Conservation (phyloP, 768 basidiomycete species). For the Phylloporus rhodoxanthus region DNA sequence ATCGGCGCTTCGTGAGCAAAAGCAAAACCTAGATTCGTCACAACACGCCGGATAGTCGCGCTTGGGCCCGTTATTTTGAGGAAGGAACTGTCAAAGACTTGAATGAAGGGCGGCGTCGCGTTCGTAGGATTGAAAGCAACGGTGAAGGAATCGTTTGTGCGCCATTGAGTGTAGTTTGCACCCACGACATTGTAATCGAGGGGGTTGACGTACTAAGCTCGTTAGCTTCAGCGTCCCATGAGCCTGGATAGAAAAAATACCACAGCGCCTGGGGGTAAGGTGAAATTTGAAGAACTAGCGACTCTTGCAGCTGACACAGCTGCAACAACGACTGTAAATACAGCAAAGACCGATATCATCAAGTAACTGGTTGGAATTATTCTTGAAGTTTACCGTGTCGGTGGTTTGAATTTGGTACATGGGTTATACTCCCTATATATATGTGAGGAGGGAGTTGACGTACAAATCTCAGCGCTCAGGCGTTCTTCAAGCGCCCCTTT, state of each 20-base stretch:
- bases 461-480: no score
- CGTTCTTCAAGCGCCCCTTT: no score
- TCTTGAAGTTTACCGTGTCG: no score
- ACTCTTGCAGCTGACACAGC: not conserved
- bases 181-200: constrained; percentile 48
- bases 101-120: constrained; percentile 54
- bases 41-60: constrained; percentile 55
- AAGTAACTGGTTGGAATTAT: not conserved
- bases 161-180: constrained; percentile 34
- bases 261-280: constrained; percentile 17
- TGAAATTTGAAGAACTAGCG: not conserved
- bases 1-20: constrained; percentile 79
- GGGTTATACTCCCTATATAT: no score
- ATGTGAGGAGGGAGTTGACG: no score
- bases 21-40: constrained; percentile 54
- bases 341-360: constrained; percentile 1
- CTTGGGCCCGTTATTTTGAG: constrained; percentile 50
- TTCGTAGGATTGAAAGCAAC: constrained; percentile 56
- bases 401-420: no score
- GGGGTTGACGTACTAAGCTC: constrained; percentile 44
- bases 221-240: not conserved
- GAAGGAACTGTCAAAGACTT: constrained; percentile 51
- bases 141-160: constrained; percentile 32
- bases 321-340: constrained; percentile 1
- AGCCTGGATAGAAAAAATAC: constrained; percentile 5